Evolutionary conservation across 1,284 basidiomycete genomes (phyloP).

Genomic region (Sparassis latifolia): DNA sequence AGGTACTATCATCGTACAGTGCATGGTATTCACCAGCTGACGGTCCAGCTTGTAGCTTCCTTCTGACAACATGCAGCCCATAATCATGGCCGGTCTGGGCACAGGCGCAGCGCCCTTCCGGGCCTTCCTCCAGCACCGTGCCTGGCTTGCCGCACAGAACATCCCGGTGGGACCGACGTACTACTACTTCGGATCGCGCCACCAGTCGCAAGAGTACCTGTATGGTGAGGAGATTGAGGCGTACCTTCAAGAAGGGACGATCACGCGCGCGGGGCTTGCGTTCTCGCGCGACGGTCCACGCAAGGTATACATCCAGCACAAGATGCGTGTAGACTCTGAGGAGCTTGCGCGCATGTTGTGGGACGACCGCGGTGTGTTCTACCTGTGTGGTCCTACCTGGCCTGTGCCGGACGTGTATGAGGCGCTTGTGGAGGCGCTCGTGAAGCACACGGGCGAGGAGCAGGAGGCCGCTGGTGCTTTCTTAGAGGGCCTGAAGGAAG

Average conservation of each 20-base stretch:
- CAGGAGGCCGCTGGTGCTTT: constrained; percentile 72
- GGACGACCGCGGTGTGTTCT: constrained; percentile 79
- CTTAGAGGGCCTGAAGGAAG: constrained; percentile 91
- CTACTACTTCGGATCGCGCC: constrained; percentile 98
- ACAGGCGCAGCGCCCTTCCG: constrained; percentile 98
- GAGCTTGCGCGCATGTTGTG: constrained; percentile 71
- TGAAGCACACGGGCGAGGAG: constrained; percentile 64
- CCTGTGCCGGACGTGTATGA: constrained; percentile 97
- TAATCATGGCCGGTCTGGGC: constrained; percentile 98
- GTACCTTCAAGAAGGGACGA: constrained; percentile 76
- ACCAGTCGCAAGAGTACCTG: constrained; percentile 91
- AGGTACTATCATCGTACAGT: constrained; percentile 44
- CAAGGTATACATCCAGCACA: constrained; percentile 99
- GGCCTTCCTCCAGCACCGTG: constrained; percentile 94
- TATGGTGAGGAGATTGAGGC: constrained; percentile 92
- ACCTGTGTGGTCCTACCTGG: constrained; percentile 97
- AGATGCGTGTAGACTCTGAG: constrained; percentile 88
- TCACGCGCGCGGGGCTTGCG: constrained; percentile 88
- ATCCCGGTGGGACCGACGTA: constrained; percentile 84
- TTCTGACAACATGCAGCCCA: constrained; percentile 77
- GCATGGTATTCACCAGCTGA: not conserved
- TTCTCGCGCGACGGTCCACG: constrained; percentile 91
- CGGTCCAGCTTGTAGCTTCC: constrained; percentile 53
- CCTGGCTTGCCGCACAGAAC: constrained; percentile 73
- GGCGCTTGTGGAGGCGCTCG: constrained; percentile 78